Evolutionary conservation across 2,329 filamentous ascomycete species (phyloP).

Genomic region (Pseudocercospora eumusae): DNA sequence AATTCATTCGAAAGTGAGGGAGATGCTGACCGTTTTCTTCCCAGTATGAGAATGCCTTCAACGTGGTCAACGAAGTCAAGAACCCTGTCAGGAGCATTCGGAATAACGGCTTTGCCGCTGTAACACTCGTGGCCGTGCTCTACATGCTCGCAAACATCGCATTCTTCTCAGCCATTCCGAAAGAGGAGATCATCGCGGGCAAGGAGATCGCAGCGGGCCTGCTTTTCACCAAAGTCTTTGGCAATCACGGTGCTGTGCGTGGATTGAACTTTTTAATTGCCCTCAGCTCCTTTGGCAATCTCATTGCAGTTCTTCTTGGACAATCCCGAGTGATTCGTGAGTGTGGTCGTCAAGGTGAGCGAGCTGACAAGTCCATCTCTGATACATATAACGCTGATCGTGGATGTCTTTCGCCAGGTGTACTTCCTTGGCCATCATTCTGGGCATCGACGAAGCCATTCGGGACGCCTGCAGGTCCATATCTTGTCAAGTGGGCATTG

Average conservation of each 20-base stretch:
- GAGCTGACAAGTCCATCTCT: neutral
- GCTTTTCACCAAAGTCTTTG: conserved; percentile 63
- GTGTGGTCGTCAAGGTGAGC: conserved; percentile 55
- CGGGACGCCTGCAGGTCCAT: conserved; percentile 63
- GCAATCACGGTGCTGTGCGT: conserved; percentile 49
- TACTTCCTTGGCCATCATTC: conserved; percentile 60
- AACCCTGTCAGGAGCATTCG: conserved; percentile 60
- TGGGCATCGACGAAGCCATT: conserved; percentile 66
- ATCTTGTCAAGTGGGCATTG: conserved; percentile 47
- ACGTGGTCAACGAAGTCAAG: conserved; percentile 63
- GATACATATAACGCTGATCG: neutral
- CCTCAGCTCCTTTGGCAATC: conserved; percentile 60
- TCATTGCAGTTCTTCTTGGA: conserved; percentile 59
- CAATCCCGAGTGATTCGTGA: conserved; percentile 61
- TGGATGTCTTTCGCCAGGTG: conserved; percentile 37
- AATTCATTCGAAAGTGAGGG: neutral
- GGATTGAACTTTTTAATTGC: conserved; percentile 61
- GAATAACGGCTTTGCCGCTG: conserved; percentile 40
- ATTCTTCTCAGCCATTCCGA: conserved; percentile 60
- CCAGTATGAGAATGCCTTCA: conserved; percentile 57
- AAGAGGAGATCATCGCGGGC: conserved; percentile 50
- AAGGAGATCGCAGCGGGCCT: conserved; percentile 58
- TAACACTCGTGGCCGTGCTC: conserved; percentile 50
- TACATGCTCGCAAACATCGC: conserved; percentile 62
- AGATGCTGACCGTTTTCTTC: neutral